A percentile compares a stretch with the other conserved stretches of the same genome.
Conservation (phyloP, 2,329 filamentous ascomycete species). For the Ophiocordyceps camponoti-leonardi region DNA sequence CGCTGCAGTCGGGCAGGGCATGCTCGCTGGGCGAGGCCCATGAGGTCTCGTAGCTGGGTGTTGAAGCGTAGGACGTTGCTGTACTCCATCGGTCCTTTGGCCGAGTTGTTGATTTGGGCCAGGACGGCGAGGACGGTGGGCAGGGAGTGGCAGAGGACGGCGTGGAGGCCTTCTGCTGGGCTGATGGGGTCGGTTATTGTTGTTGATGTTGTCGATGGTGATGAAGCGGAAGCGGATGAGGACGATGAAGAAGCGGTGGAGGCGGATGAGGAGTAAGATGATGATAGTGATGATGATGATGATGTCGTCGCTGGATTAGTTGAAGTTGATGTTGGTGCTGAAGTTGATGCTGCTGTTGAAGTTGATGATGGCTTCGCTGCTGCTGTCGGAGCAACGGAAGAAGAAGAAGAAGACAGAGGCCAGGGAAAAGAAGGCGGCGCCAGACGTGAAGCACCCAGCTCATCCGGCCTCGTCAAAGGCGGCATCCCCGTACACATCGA, state of each 20-base stretch:
- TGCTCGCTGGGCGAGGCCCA: slow-evolving; percentile 12
- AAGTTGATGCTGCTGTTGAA: neutral
- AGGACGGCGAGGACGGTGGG: slow-evolving; percentile 14
- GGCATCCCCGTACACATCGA: slow-evolving; percentile 18
- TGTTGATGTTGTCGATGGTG: neutral
- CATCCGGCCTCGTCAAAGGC: slow-evolving; percentile 14
- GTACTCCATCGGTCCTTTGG: slow-evolving; percentile 13
- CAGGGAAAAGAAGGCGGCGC: neutral
- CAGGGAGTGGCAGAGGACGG: slow-evolving; percentile 13
- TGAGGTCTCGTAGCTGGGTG: slow-evolving; percentile 14
- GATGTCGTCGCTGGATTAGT: neutral
- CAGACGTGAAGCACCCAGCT: slow-evolving; percentile 6
- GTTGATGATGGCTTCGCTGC: neutral
- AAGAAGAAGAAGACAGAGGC: neutral
- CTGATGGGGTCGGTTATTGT: slow-evolving; percentile 10
- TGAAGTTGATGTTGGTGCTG: neutral
- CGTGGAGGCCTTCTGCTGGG: slow-evolving; percentile 12
- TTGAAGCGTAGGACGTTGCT: slow-evolving; percentile 16
- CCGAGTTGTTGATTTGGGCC: slow-evolving; percentile 13
- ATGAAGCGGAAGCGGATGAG: neutral
- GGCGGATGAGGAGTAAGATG: neutral
- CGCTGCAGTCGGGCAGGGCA: slow-evolving; percentile 13
- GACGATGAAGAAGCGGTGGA: neutral
- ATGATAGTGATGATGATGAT: neutral
- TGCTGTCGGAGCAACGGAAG: neutral